phyloP scores from a whole-genome alignment of 1,284 basidiomycete genomes.

The Veloboletus limbatus region DNA sequence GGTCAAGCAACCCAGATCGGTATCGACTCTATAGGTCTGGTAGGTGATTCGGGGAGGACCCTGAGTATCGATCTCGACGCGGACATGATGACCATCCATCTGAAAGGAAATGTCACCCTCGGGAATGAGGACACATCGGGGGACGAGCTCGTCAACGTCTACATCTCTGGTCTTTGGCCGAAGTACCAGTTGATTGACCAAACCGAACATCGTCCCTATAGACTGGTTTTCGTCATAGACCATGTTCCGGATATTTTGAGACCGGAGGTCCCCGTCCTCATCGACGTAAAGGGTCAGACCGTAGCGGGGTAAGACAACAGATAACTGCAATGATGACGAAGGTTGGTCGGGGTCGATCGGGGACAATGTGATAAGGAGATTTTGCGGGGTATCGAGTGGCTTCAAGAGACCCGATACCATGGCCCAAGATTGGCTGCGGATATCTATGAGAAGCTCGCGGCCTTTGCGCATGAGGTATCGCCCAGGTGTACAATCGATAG shows the following conservation, averaged over 20 bases:
- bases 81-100: conserved; percentile 24
- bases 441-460: conserved; percentile 25
- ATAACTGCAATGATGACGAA: conserved; percentile 12
- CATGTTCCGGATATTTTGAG: conserved; percentile 20
- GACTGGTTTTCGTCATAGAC: conserved; percentile 30
- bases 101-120: conserved; percentile 33
- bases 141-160: conserved; percentile 2
- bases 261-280: conserved; percentile 28
- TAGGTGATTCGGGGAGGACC: conserved; percentile 19
- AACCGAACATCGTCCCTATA: conserved; percentile 27
- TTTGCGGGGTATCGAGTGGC: conserved; percentile 32
- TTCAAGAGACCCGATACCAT: conserved; percentile 33
- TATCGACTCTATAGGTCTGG: conserved; percentile 41
- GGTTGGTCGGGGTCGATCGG: conserved; percentile 7
- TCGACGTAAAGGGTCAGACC: conserved; percentile 38
- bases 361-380: conserved; percentile 28
- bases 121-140: conserved; percentile 41
- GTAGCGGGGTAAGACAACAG: conserved; percentile 42
- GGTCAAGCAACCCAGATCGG: conserved; percentile 37
- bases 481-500: conserved; percentile 5
- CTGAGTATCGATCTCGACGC: conserved; percentile 20
- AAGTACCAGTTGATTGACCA: conserved; percentile 42
- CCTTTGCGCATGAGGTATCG: conserved; percentile 20
- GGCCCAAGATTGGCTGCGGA: conserved; percentile 32
- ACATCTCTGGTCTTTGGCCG: conserved; percentile 16